Evolutionary conservation across 129 eudicot species (phyloP).

Genomic region (Helianthus tuberosus): DNA sequence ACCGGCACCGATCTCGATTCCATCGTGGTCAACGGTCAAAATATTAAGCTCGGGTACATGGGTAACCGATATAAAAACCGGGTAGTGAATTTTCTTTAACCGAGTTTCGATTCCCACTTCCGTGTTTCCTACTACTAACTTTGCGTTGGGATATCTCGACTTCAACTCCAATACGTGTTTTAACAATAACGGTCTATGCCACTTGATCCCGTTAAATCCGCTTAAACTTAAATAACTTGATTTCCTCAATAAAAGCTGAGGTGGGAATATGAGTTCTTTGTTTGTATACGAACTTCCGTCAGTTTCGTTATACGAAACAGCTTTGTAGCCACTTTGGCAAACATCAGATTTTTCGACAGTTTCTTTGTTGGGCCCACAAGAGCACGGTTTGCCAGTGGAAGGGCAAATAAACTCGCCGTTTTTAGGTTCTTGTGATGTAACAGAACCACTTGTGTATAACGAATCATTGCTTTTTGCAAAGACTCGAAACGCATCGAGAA

Average conservation of each 20-base stretch:
- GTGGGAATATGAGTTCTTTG: constrained; percentile 94
- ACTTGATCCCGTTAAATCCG: constrained; percentile 77
- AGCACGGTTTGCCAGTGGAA: constrained; percentile 95
- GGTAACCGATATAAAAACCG: constrained; percentile 70
- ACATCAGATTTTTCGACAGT: constrained; percentile 21
- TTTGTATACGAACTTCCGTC: constrained; percentile 78
- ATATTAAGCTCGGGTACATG: constrained; percentile 80
- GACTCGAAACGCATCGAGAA: constrained; percentile 92
- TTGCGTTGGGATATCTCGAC: constrained; percentile 75
- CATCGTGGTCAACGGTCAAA: constrained; percentile 58
- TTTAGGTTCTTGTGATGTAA: constrained; percentile 18
- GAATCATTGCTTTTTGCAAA: constrained; percentile 82
- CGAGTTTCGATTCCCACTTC: constrained; percentile 94
- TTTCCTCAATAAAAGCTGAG: constrained; percentile 74
- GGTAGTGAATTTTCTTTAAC: constrained; percentile 76
- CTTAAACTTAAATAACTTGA: constrained; percentile 51
- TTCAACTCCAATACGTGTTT: constrained; percentile 74
- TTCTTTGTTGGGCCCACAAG: constrained; percentile 62
- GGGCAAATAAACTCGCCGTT: constrained; percentile 78
- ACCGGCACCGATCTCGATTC: constrained; percentile 92
- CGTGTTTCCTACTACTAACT: constrained; percentile 86
- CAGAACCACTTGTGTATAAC: constrained; percentile 56
- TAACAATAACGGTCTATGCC: constrained; percentile 75
- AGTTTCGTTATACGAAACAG: constrained; percentile 65
- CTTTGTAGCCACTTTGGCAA: constrained; percentile 31